Evolutionary conservation across 208 protist genomes (phyloP).

Genomic region (Trypanosoma brucei): DNA sequence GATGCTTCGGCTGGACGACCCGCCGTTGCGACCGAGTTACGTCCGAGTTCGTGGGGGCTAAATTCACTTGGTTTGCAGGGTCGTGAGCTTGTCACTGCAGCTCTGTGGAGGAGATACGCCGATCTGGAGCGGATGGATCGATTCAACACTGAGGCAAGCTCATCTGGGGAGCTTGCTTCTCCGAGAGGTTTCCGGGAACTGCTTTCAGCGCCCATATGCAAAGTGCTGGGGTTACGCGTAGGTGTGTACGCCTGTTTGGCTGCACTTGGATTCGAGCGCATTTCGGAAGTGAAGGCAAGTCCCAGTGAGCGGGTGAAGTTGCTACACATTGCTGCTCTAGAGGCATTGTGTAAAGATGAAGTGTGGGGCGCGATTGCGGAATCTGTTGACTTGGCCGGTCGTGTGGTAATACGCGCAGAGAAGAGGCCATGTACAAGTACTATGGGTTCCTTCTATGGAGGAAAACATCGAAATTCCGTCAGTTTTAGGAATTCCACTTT

Average conservation of each 20-base stretch:
- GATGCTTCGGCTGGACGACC: too few species aligned
- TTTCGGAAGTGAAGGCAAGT: constrained; percentile 29
- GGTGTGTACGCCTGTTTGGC: constrained; percentile 67
- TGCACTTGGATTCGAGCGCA: constrained; percentile 28
- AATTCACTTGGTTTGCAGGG: constrained; percentile 8
- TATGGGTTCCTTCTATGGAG: neutral
- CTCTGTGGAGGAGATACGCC: constrained; percentile 14
- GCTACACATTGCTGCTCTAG: constrained; percentile 57
- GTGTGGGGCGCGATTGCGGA: constrained; percentile 67
- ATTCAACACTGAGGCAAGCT: neutral
- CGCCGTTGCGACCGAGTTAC: neutral
- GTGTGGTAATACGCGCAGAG: neutral
- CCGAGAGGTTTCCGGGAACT: constrained; percentile 4
- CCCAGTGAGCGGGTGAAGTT: constrained; percentile 57
- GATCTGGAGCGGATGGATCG: constrained; percentile 8
- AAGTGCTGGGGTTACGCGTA: constrained; percentile 40
- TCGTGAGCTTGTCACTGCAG: constrained; percentile 7
- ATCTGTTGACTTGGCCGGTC: constrained; percentile 26
- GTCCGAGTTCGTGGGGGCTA: constrained; percentile 19
- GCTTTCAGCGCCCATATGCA: constrained; percentile 20
- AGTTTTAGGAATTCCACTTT: neutral
- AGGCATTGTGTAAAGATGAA: constrained; percentile 69
- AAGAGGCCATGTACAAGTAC: too few species aligned
- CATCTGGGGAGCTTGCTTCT: neutral
- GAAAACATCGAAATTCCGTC: neutral